A percentile compares a stretch with the other conserved stretches of the same genome.
phyloP scores from a whole-genome alignment of 495 filamentous ascomycete species.

The Aspergillus carlsbadensis region DNA sequence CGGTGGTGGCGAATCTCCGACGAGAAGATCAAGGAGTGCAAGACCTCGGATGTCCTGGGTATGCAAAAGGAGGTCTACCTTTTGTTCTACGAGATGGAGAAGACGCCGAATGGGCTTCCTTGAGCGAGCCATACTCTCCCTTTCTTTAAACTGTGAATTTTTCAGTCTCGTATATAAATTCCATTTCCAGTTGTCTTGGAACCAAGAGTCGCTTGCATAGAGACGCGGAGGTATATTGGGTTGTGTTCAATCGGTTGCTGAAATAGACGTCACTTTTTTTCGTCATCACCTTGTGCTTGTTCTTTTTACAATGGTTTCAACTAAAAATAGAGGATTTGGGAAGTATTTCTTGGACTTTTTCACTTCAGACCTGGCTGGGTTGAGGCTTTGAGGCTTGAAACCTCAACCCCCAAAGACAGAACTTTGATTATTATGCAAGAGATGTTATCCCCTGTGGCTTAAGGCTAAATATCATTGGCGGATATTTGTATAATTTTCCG shows the following conservation, averaged over 20 bases:
- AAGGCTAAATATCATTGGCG: too few relatives aligned
- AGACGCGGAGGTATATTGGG: not conserved
- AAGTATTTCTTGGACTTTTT: not conserved
- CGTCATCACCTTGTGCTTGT: not conserved
- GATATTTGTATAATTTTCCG: too few relatives aligned
- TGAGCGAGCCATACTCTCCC: not conserved
- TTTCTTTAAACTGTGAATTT: too few relatives aligned
- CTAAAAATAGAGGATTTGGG: not conserved
- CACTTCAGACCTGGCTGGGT: too few relatives aligned
- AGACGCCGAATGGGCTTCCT: not conserved
- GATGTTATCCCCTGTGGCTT: too few relatives aligned
- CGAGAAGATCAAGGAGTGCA: constrained; percentile 92
- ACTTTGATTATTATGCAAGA: too few relatives aligned
- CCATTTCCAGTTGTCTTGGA: not conserved
- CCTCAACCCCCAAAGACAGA: too few relatives aligned
- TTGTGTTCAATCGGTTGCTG: too few relatives aligned
- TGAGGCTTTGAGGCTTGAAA: not conserved
- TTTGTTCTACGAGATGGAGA: constrained; percentile 89
- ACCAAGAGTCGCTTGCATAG: not conserved
- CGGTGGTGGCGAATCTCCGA: constrained; percentile 99
- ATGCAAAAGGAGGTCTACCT: constrained; percentile 98
- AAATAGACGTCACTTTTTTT: too few relatives aligned
- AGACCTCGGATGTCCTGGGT: constrained; percentile 81
- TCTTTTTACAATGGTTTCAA: not conserved
- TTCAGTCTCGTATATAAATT: not conserved